Percentiles rank a stretch among this genome's conserved stretches.
phyloP scores from a whole-genome alignment of 176 grass and related monocot genomes.

The Stipa capillata region DNA sequence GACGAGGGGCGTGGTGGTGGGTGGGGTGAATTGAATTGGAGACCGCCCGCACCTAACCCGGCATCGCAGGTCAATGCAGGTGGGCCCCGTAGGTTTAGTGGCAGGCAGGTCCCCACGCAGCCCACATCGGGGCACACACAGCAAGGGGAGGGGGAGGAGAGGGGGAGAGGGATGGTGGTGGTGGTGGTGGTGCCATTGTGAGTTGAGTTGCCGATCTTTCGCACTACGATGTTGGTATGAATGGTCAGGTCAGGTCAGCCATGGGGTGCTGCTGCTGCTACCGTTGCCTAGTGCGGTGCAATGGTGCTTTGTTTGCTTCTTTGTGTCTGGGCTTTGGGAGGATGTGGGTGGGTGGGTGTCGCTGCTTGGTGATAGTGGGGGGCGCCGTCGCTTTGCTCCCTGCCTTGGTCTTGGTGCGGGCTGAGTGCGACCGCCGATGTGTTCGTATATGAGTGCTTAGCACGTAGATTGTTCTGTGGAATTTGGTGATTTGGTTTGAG shows the following conservation, averaged over 20 bases:
- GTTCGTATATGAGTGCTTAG: neutral
- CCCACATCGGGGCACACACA: constrained; percentile 23
- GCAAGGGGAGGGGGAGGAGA: too few species aligned
- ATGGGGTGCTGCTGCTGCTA: neutral
- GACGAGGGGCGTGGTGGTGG: constrained; percentile 37
- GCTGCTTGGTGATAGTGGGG: constrained; percentile 31
- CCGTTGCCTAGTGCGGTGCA: constrained; percentile 22
- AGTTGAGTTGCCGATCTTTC: constrained; percentile 14
- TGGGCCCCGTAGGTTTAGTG: constrained; percentile 57
- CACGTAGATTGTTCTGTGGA: constrained; percentile 7
- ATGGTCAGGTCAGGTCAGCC: constrained; percentile 8
- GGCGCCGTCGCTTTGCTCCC: constrained; percentile 44
- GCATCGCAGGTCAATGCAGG: constrained; percentile 53
- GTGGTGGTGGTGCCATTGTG: constrained; percentile 1
- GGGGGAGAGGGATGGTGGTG: neutral
- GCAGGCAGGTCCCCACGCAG: constrained; percentile 32
- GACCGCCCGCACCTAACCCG: constrained; percentile 65
- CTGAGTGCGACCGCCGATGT: neutral
- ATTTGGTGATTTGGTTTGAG: constrained; percentile 11
- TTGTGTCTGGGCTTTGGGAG: neutral
- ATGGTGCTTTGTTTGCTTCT: constrained; percentile 30
- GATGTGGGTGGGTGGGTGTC: constrained; percentile 12
- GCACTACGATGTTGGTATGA: neutral
- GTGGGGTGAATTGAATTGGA: constrained; percentile 65
- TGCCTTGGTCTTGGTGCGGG: constrained; percentile 14